phyloP scores from a whole-genome alignment of 1,284 basidiomycete genomes.

The Phaffia rhodozyma region DNA sequence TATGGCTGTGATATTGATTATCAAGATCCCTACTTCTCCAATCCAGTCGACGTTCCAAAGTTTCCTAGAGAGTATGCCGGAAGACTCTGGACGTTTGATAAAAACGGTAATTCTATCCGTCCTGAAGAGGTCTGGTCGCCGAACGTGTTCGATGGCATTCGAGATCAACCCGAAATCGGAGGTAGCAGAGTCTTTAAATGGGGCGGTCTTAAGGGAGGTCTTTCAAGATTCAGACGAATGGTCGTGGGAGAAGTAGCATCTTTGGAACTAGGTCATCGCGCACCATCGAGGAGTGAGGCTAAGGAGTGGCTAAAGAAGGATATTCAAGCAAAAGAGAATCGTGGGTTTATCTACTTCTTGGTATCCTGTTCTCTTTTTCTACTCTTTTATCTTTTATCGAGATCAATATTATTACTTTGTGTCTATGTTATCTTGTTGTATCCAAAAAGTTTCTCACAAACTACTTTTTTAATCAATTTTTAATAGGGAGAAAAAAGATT shows the following conservation, averaged over 20 bases:
- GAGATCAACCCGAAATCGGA: not conserved
- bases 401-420: too few relatives aligned
- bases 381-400: too few relatives aligned
- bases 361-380: too few relatives aligned
- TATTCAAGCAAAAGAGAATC: slow-evolving; percentile 14
- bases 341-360: slow-evolving; percentile 18
- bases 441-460: slow-evolving; percentile 7
- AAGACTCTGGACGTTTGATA: slow-evolving; percentile 54
- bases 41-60: slow-evolving; percentile 55
- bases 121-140: slow-evolving; percentile 33
- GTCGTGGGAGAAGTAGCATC: slow-evolving; percentile 46
- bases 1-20: slow-evolving; percentile 51
- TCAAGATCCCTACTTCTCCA: slow-evolving; percentile 64
- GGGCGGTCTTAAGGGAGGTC: not conserved
- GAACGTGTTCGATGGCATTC: slow-evolving; percentile 9
- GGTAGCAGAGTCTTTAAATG: not conserved
- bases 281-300: slow-evolving; percentile 48
- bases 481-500: slow-evolving; percentile 21
- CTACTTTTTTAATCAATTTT: not conserved
- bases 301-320: slow-evolving; percentile 44
- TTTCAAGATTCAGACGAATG: not conserved
- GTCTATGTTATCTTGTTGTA: not conserved
- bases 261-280: slow-evolving; percentile 63
- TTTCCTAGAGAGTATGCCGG: slow-evolving; percentile 68
- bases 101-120: slow-evolving; percentile 22